These are phyloP conservation scores for Ustilago xerochloae DNA, from an alignment of 1,284 basidiomycete species.

Conservation along the genomic window DNA sequence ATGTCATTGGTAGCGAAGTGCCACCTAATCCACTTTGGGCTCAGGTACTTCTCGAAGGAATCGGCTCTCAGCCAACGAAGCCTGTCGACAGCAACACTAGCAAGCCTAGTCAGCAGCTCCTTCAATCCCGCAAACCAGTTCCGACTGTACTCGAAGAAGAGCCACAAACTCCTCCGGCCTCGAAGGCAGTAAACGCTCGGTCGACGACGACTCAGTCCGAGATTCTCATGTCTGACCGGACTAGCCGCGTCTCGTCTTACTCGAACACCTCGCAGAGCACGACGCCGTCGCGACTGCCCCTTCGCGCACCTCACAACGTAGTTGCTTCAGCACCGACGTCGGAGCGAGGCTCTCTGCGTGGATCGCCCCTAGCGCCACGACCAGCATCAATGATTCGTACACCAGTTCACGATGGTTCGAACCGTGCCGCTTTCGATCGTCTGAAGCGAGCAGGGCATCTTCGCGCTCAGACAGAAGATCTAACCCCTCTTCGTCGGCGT, in stretches of 20 bases:
- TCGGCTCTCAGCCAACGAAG: not conserved
- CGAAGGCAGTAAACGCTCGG: not conserved
- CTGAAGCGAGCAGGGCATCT: slow-evolving; percentile 47
- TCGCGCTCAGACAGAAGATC: slow-evolving; percentile 41
- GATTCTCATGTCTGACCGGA: slow-evolving; percentile 9
- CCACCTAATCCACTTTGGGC: slow-evolving; percentile 63
- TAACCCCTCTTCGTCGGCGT: slow-evolving; percentile 39
- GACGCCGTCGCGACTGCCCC: slow-evolving; percentile 38
- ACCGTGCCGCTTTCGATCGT: slow-evolving; percentile 43
- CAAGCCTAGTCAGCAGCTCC: slow-evolving; percentile 30
- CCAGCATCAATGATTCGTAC: slow-evolving; percentile 39
- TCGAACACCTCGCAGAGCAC: slow-evolving; percentile 9
- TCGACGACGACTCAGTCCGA: not conserved
- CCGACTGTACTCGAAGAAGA: slow-evolving; percentile 34
- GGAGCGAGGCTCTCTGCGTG: slow-evolving; percentile 21
- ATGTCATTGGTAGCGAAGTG: slow-evolving; percentile 50
- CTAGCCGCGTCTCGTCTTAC: slow-evolving; percentile 19
- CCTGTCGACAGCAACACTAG: not conserved
- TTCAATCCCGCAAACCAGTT: slow-evolving; percentile 28
- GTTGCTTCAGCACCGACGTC: slow-evolving; percentile 13
- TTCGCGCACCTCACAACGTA: slow-evolving; percentile 16
- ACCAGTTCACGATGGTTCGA: slow-evolving; percentile 31
- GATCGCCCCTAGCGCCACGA: slow-evolving; percentile 14
- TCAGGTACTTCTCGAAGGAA: slow-evolving; percentile 33
- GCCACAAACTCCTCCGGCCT: slow-evolving; percentile 14